A percentile compares a stretch with the other conserved stretches of the same genome.
Evolutionary conservation across 2,329 filamentous ascomycete genomes (phyloP).

Genomic region (Calycina marina): DNA sequence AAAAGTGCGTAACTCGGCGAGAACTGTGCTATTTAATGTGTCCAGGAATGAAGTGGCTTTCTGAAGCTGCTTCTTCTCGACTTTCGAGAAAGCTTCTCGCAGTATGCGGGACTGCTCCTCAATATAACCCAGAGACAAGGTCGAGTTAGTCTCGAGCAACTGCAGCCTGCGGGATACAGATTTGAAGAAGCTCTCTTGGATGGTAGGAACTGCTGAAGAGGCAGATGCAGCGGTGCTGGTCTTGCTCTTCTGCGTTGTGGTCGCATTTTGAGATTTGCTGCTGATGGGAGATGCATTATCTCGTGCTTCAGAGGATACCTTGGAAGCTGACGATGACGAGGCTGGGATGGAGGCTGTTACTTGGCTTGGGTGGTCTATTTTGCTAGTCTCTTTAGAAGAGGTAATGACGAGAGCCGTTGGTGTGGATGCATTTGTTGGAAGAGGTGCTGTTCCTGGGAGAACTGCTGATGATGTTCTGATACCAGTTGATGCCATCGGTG

Average conservation of each 20-base stretch:
- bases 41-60: constrained; percentile 73
- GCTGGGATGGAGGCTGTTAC: not conserved
- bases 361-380: not conserved
- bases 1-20: constrained; percentile 64
- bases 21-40: constrained; percentile 73
- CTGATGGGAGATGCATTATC: constrained; percentile 4
- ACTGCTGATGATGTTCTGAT: not conserved
- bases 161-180: constrained; percentile 86
- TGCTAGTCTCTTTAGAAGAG: not conserved
- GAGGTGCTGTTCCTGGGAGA: not conserved
- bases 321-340: constrained; percentile 4
- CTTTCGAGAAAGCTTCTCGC: constrained; percentile 70
- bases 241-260: constrained; percentile 13
- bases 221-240: constrained; percentile 26
- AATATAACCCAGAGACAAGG: constrained; percentile 86
- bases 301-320: constrained; percentile 4
- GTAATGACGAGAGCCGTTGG: not conserved
- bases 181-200: constrained; percentile 97
- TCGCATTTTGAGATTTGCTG: constrained; percentile 11
- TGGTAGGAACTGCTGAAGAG: constrained; percentile 54
- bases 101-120: constrained; percentile 89
- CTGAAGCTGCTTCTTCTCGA: constrained; percentile 75
- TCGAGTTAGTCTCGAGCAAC: constrained; percentile 82
- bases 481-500: not conserved
- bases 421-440: not conserved